A percentile compares a stretch with the other conserved stretches of the same genome.
Conservation (phyloP, 2,329 filamentous ascomycete species). For the Fusarium avenaceum region DNA sequence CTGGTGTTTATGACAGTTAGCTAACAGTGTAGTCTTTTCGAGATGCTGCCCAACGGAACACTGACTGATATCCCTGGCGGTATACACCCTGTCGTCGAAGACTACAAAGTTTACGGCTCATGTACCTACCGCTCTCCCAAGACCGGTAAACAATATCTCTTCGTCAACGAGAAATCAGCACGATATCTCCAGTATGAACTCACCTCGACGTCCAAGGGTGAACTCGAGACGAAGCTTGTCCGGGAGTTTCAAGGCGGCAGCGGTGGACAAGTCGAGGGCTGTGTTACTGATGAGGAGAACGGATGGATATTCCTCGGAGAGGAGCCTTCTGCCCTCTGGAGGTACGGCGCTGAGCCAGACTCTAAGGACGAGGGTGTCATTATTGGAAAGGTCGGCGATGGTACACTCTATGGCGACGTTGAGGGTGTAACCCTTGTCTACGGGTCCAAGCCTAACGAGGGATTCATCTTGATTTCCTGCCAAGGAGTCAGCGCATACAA, state of each 20-base stretch:
- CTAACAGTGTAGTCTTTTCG: slow-evolving; percentile 59
- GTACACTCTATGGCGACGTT: slow-evolving; percentile 64
- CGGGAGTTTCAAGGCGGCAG: slow-evolving; percentile 65
- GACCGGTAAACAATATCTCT: slow-evolving; percentile 65
- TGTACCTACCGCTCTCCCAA: slow-evolving; percentile 64
- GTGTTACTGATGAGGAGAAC: slow-evolving; percentile 65
- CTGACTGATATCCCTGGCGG: slow-evolving; percentile 60
- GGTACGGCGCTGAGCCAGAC: slow-evolving; percentile 65
- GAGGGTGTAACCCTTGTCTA: slow-evolving; percentile 66
- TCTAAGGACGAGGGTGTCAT: slow-evolving; percentile 52
- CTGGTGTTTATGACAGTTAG: background rate
- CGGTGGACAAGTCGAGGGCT: slow-evolving; percentile 68
- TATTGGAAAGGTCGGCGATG: slow-evolving; percentile 61
- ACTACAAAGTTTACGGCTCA: slow-evolving; percentile 65
- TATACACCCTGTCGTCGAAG: slow-evolving; percentile 59
- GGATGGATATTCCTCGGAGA: slow-evolving; percentile 66
- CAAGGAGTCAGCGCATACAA: slow-evolving; percentile 68
- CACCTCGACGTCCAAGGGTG: slow-evolving; percentile 56
- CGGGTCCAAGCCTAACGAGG: slow-evolving; percentile 58
- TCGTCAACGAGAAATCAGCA: slow-evolving; percentile 67
- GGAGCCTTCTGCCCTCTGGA: slow-evolving; percentile 65
- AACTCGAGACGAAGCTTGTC: slow-evolving; percentile 62
- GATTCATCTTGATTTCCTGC: slow-evolving; percentile 66
- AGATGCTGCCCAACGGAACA: slow-evolving; percentile 62
- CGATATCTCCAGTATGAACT: slow-evolving; percentile 68